Evolutionary conservation across 2,329 filamentous ascomycete species (phyloP).

Genomic region (Penicillium sclerotigenum): DNA sequence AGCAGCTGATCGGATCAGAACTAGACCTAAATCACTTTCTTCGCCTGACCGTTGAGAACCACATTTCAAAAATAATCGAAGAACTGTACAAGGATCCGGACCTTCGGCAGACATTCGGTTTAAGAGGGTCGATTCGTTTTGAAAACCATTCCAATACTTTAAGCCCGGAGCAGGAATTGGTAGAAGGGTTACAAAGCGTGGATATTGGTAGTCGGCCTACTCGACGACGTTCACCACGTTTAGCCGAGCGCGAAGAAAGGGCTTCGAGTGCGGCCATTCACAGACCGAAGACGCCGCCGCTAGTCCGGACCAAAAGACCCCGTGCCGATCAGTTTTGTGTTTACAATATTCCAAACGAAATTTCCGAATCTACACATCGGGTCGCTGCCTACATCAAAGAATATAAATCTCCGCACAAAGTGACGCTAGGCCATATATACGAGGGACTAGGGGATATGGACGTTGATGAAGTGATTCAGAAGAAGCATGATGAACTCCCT

Average conservation of each 20-base stretch:
- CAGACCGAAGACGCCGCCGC: neutral
- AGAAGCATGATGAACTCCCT: conserved; percentile 3
- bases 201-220: neutral
- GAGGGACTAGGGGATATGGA: conserved; percentile 12
- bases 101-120: no score
- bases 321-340: conserved; percentile 11
- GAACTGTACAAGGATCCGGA: no score
- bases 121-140: no score
- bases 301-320: neutral
- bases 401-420: conserved; percentile 15
- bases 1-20: no score
- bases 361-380: conserved; percentile 10
- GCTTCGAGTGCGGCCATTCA: no score
- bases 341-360: conserved; percentile 11
- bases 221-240: neutral
- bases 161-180: conserved; percentile 7
- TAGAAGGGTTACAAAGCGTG: conserved; percentile 1
- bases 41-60: no score
- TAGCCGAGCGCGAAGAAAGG: no score
- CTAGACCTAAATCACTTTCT: no score
- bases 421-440: conserved; percentile 10
- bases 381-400: conserved; percentile 11
- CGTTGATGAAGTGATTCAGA: conserved; percentile 5
- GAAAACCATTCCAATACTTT: neutral
- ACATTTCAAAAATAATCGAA: no score